A percentile compares a stretch with the other conserved stretches of the same genome.
Conservation (phyloP, 176 grass and related monocot species). For the Musa troglodytarum region DNA sequence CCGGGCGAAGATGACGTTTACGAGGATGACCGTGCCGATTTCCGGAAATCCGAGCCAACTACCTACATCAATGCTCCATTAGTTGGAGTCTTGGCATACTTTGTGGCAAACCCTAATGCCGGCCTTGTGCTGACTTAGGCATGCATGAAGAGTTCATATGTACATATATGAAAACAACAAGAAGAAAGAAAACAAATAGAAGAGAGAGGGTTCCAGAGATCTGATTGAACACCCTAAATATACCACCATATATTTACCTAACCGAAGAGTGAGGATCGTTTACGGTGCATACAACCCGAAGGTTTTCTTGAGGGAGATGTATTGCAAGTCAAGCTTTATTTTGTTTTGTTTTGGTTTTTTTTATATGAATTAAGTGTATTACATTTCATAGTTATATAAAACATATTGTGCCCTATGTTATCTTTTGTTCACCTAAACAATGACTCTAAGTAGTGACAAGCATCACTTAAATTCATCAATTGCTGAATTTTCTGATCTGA, state of each 20-base stretch:
- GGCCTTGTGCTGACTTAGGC: constrained; percentile 1
- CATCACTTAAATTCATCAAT: too few relatives aligned
- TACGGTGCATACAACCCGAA: too few relatives aligned
- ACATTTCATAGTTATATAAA: too few relatives aligned
- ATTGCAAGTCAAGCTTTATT: too few relatives aligned
- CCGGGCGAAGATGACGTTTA: constrained; percentile 77
- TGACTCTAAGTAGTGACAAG: too few relatives aligned
- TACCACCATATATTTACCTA: neutral
- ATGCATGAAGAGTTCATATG: neutral
- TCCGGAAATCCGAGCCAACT: constrained; percentile 77
- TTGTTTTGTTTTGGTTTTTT: too few relatives aligned
- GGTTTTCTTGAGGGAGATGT: too few relatives aligned
- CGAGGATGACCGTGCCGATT: constrained; percentile 65
- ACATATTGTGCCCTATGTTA: too few relatives aligned
- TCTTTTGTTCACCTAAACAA: too few relatives aligned
- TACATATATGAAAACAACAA: neutral
- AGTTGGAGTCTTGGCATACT: constrained; percentile 71
- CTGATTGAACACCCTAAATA: neutral
- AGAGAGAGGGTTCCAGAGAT: neutral
- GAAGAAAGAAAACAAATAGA: neutral
- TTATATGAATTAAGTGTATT: too few relatives aligned
- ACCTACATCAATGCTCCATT: constrained; percentile 95
- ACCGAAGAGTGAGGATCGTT: neutral
- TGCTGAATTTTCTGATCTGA: too few relatives aligned
- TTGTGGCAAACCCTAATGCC: constrained; percentile 43